A percentile compares a stretch with the other conserved stretches of the same genome.
Conservation (phyloP, 495 filamentous ascomycete species). For the Echria macrotheca region DNA sequence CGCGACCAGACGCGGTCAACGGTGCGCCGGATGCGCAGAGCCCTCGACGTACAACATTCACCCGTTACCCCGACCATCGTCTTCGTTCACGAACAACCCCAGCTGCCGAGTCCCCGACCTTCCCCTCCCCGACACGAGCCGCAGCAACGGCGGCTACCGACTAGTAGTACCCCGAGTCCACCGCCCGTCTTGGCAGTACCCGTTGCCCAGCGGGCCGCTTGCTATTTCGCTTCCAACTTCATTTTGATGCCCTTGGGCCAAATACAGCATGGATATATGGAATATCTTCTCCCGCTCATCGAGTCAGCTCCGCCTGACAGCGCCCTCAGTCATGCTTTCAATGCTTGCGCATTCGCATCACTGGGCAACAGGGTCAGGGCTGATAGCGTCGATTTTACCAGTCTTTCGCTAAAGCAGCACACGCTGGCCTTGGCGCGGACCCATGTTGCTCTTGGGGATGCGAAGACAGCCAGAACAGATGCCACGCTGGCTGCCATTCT, state of each 20-base stretch:
- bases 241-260: constrained; percentile 42
- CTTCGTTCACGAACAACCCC: constrained; percentile 13
- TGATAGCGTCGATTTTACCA: constrained; percentile 25
- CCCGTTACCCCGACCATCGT: neutral
- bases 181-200: constrained; percentile 24
- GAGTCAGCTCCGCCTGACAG: constrained; percentile 42
- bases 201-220: constrained; percentile 45
- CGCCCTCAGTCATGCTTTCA: constrained; percentile 50
- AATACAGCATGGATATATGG: constrained; percentile 46
- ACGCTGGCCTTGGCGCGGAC: constrained; percentile 48
- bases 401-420: constrained; percentile 39
- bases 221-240: constrained; percentile 51
- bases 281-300: constrained; percentile 51
- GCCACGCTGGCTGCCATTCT: constrained; percentile 23
- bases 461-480: constrained; percentile 27
- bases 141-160: neutral
- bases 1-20: constrained; percentile 58
- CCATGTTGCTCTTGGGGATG: constrained; percentile 47
- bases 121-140: neutral
- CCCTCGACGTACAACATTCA: constrained; percentile 5
- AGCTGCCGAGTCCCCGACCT: constrained; percentile 6
- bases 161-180: constrained; percentile 8
- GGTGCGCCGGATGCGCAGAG: constrained; percentile 41
- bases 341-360: constrained; percentile 55
- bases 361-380: constrained; percentile 38